A percentile compares a stretch with the other conserved stretches of the same genome.
phyloP scores from a whole-genome alignment of 164 flowering plant genomes.

The Litsea cubeba region DNA sequence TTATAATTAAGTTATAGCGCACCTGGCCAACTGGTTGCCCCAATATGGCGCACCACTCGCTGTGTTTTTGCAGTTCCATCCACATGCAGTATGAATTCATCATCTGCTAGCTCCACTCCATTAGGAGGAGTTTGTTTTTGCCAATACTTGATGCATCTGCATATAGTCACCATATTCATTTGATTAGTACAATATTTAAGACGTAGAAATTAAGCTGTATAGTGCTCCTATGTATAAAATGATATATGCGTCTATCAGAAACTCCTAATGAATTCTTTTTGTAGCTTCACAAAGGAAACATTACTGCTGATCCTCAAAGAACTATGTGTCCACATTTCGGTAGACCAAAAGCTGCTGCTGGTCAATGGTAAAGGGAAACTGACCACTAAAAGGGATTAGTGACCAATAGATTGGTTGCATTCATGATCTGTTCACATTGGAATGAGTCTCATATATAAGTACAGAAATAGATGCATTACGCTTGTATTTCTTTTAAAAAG shows the following conservation, averaged over 20 bases:
- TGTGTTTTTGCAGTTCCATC: slow-evolving; percentile 84
- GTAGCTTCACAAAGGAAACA: no score
- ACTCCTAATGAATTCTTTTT: no score
- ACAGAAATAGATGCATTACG: slow-evolving; percentile 23
- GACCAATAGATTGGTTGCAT: not conserved
- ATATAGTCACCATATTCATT: not conserved
- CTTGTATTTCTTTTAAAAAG: slow-evolving; percentile 65
- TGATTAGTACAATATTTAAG: not conserved
- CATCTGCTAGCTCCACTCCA: slow-evolving; percentile 60
- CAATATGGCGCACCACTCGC: slow-evolving; percentile 87
- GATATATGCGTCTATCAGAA: not conserved
- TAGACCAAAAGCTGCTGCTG: no score
- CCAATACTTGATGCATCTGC: slow-evolving; percentile 66
- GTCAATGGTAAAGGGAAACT: not conserved
- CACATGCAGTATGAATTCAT: slow-evolving; percentile 80
- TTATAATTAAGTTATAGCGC: slow-evolving; percentile 1
- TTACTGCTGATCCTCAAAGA: no score
- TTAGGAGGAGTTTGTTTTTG: slow-evolving; percentile 62
- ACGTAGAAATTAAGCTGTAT: no score
- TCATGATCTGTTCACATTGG: not conserved
- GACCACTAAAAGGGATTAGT: not conserved
- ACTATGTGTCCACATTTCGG: no score
- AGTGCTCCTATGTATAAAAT: not conserved
- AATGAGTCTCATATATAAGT: not conserved
- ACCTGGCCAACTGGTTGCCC: slow-evolving; percentile 95